phyloP scores from a whole-genome alignment of 106 monocot species.

The Acanthochlamys bracteata region DNA sequence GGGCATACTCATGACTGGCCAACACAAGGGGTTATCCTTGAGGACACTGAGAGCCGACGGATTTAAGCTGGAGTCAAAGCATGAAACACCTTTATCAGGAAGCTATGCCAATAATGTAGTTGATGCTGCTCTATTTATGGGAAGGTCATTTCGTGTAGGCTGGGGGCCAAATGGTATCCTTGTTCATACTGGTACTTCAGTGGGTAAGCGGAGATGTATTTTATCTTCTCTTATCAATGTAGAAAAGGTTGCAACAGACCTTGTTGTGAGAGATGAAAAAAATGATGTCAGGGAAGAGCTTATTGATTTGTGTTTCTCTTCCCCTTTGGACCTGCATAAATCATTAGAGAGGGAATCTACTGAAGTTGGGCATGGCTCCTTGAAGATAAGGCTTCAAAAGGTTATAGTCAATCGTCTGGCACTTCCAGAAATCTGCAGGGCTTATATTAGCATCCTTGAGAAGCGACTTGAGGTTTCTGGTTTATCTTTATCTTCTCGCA shows the following conservation, averaged over 20 bases:
- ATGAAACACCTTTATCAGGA: conserved; percentile 48
- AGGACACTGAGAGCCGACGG: conserved; percentile 57
- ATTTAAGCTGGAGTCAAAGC: conserved; percentile 64
- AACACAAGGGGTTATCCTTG: conserved; percentile 49
- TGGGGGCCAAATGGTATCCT: conserved; percentile 98
- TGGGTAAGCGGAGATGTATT: conserved; percentile 27
- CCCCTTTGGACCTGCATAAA: conserved; percentile 64
- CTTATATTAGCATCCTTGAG: conserved; percentile 72
- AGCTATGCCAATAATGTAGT: conserved; percentile 51
- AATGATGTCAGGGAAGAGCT: conserved; percentile 64
- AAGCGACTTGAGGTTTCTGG: conserved; percentile 58
- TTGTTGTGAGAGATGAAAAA: conserved; percentile 60
- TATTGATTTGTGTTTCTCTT: conserved; percentile 62
- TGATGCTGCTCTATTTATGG: conserved; percentile 94
- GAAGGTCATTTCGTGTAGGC: conserved; percentile 91
- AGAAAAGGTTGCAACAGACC: conserved; percentile 70
- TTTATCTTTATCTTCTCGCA: conserved; percentile 57
- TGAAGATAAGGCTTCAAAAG: conserved; percentile 56
- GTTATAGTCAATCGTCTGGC: conserved; percentile 39
- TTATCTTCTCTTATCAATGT: conserved; percentile 77
- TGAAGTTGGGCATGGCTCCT: conserved; percentile 30
- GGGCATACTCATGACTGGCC: conserved; percentile 64
- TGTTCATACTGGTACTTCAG: conserved; percentile 76
- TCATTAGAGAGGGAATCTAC: conserved; percentile 53
- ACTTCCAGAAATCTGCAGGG: conserved; percentile 62